Base-by-base conservation (phyloP, 805 yeast genomes). In the Saturnispora diversa region DNA sequence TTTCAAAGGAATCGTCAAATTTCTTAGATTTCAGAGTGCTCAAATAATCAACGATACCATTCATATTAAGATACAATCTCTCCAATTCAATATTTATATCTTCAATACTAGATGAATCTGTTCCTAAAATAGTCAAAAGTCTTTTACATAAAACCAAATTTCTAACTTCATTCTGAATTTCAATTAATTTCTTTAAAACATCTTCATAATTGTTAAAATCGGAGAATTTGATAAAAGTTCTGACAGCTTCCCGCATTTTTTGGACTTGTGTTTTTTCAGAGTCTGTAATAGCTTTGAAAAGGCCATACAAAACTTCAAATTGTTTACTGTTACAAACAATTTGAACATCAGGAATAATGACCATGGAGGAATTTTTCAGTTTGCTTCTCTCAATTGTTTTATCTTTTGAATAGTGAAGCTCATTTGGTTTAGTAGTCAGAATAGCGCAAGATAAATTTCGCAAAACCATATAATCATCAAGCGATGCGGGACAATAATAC, bases 281-380 rank as follows among this genome's bases (percentile, higher is more conserved):
- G 2, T 62, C 51, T 16, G 68, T 31, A 17, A 79, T 50, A 27
- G 74, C 70, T 47, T 68, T 63, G 0, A 67, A 59, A 7, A 75
- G 68, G n/a, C 67, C 62, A 49, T 70, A 75, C 3, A 77, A 58
- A 0, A 76, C 63, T 36, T 62, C 64, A 51, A 77, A 79, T 49
- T 80, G 87, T 29, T 62, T 60, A 12, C 82, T 71, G 5, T 74
- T 74, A 3, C 77, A 75, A 1, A 72, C 65, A 16, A 78, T 54
- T n/a, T 65, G 62, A 23, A 79, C 62, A 35, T 70, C 69, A 2
- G 75, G 76, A 24, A 65, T 56, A 24, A 55, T 42, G 1, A 56
- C 47, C 24, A 51, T 42, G n/a, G 53, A 33, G 1, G 49, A 43
- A 30, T 54, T 53, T 28, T 47, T 52, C 2, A 28, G 15, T 19